Conservation (phyloP, 2,329 filamentous ascomycete species). For the Neobulgaria alba region DNA sequence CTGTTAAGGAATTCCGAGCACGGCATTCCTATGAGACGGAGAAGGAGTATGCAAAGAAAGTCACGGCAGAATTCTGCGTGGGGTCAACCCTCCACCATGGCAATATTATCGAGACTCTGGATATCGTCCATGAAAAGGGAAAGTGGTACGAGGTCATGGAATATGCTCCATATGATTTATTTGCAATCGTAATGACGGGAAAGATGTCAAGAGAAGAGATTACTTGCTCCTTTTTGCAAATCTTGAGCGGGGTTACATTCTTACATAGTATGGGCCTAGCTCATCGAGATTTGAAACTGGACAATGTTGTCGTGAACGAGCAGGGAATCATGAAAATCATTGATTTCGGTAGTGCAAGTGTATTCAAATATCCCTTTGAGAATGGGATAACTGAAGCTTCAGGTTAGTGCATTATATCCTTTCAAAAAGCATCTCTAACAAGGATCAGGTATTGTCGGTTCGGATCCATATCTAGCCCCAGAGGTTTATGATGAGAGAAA, state of each 20-base stretch:
- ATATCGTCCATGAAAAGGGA: constrained; percentile 88
- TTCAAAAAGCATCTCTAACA: constrained; percentile 6
- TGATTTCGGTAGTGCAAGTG: constrained; percentile 94
- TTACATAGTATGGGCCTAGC: constrained; percentile 91
- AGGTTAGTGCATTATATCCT: constrained; percentile 45
- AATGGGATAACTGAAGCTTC: constrained; percentile 72
- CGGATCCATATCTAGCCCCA: constrained; percentile 91
- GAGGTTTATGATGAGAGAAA: constrained; percentile 92
- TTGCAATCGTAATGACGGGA: constrained; percentile 97
- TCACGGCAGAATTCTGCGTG: constrained; percentile 97
- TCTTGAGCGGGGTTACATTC: constrained; percentile 88
- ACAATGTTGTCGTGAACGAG: constrained; percentile 96
- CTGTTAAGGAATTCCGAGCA: constrained; percentile 92
- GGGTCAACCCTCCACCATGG: constrained; percentile 94
- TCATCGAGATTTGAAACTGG: constrained; percentile 89
- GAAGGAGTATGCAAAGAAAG: constrained; percentile 94
- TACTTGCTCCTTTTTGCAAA: constrained; percentile 85
- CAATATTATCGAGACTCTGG: constrained; percentile 96
- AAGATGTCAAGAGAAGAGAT: constrained; percentile 92
- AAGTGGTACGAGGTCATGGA: constrained; percentile 99
- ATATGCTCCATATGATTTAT: constrained; percentile 90
- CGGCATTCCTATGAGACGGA: constrained; percentile 89
- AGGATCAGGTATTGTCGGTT: constrained; percentile 59
- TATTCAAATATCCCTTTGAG: constrained; percentile 97
- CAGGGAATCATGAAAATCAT: constrained; percentile 99